A percentile compares a stretch with the other conserved stretches of the same genome.
Conservation (phyloP, 176 grass and related monocot genomes). For the Ampelocalamus luodianensis region DNA sequence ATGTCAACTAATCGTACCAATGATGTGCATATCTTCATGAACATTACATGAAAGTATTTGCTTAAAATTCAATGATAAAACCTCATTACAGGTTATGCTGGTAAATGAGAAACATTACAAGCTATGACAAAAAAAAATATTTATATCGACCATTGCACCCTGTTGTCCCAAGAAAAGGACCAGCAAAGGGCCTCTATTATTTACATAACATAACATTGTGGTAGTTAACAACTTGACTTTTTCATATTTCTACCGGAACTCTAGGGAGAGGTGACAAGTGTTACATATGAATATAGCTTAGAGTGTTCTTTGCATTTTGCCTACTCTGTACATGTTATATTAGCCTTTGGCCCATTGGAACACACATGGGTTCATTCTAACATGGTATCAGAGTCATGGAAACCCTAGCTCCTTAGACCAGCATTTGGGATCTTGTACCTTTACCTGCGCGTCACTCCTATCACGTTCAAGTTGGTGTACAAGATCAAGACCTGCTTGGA, state of each 20-base stretch:
- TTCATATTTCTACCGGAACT: not conserved
- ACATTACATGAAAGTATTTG: not conserved
- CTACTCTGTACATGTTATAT: too few relatives aligned
- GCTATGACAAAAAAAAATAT: too few relatives aligned
- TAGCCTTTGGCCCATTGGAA: too few relatives aligned
- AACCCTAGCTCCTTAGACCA: too few relatives aligned
- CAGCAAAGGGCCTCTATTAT: not conserved
- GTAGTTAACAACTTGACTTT: conserved; percentile 10
- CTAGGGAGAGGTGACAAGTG: not conserved
- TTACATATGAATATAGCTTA: too few relatives aligned
- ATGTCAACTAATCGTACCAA: not conserved
- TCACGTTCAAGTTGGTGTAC: too few relatives aligned
- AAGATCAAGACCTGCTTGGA: too few relatives aligned
- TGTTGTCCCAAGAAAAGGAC: not conserved
- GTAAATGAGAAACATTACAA: not conserved
- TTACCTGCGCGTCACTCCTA: too few relatives aligned
- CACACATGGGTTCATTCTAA: too few relatives aligned
- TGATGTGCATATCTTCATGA: conserved; percentile 17
- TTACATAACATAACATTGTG: conserved; percentile 2
- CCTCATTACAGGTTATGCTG: not conserved
- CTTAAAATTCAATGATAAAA: conserved; percentile 18
- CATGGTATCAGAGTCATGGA: too few relatives aligned
- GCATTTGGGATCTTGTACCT: too few relatives aligned
- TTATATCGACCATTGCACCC: not conserved
- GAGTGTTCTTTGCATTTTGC: too few relatives aligned